Evolutionary conservation across 177 flowering plant genomes (phyloP).

Genomic region (Vitis hybrid): DNA sequence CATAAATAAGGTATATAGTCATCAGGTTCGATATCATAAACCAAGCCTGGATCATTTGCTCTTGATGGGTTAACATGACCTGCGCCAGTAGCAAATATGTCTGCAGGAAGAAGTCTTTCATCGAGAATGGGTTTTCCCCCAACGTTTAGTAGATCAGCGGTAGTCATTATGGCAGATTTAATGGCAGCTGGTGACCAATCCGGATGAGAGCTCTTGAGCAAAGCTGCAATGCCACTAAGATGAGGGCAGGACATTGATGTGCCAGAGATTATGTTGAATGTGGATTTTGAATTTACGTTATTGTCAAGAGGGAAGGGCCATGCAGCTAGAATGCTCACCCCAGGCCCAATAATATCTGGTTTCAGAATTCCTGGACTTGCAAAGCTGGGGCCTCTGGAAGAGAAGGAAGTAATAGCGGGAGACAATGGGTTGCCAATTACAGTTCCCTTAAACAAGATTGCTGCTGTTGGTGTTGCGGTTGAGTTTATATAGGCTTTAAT

Average conservation of each 20-base stretch:
- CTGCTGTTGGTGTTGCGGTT: constrained; percentile 24
- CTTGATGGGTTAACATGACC: constrained; percentile 40
- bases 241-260: constrained; percentile 56
- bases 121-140: constrained; percentile 21
- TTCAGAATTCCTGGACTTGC: constrained; percentile 33
- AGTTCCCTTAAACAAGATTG: constrained; percentile 29
- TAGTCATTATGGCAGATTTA: constrained; percentile 32
- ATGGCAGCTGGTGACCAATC: constrained; percentile 37
- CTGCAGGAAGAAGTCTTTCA: constrained; percentile 19
- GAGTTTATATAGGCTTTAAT: constrained; percentile 28
- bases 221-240: constrained; percentile 42
- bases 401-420: constrained; percentile 32
- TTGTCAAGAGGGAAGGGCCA: constrained; percentile 23
- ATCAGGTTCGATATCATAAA: constrained; percentile 26
- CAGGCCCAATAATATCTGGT: constrained; percentile 44
- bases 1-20: constrained; percentile 36
- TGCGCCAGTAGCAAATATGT: constrained; percentile 29
- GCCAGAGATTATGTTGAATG: constrained; percentile 30
- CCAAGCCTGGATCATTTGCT: constrained; percentile 38
- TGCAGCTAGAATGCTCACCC: constrained; percentile 40
- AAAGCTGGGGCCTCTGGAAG: constrained; percentile 36
- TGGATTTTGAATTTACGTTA: neutral
- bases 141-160: constrained; percentile 14
- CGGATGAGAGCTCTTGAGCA: constrained; percentile 33
- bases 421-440: constrained; percentile 14